phyloP scores from a whole-genome alignment of 1,284 basidiomycete genomes.

The Wallemia ichthyophaga region DNA sequence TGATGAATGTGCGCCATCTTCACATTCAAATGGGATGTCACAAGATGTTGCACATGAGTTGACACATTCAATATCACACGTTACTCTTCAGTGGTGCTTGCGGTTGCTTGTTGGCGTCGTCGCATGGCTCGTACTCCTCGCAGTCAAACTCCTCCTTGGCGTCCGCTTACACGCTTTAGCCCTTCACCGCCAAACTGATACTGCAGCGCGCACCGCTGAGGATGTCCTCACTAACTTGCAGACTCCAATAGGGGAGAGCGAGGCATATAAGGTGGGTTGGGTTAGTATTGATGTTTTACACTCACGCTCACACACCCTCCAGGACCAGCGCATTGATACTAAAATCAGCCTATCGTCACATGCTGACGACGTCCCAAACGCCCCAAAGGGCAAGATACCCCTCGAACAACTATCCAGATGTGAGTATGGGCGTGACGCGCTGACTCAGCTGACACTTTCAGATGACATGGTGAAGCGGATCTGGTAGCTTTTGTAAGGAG shows the following conservation, averaged over 20 bases:
- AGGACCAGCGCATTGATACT: constrained; percentile 25
- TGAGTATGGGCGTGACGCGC: too few relatives aligned
- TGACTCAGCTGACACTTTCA: too few relatives aligned
- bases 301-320: constrained; percentile 31
- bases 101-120: constrained; percentile 2
- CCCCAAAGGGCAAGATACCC: background rate
- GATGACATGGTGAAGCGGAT: constrained; percentile 1
- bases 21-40: too few relatives aligned
- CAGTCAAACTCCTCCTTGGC: constrained; percentile 62
- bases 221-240: constrained; percentile 52
- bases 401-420: background rate
- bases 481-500: background rate
- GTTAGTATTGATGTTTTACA: constrained; percentile 46
- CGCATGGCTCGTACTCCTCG: constrained; percentile 22
- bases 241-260: constrained; percentile 55
- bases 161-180: constrained; percentile 62
- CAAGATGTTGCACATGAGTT: too few relatives aligned
- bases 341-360: background rate
- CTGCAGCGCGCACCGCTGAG: constrained; percentile 35
- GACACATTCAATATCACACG: too few relatives aligned
- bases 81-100: background rate
- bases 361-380: background rate
- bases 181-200: constrained; percentile 28
- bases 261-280: constrained; percentile 38
- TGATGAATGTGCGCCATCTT: constrained; percentile 14